A percentile compares a stretch with the other conserved stretches of the same genome.
phyloP scores from a whole-genome alignment of 352 stramenopile species.

The Phytopythium sindhum region DNA sequence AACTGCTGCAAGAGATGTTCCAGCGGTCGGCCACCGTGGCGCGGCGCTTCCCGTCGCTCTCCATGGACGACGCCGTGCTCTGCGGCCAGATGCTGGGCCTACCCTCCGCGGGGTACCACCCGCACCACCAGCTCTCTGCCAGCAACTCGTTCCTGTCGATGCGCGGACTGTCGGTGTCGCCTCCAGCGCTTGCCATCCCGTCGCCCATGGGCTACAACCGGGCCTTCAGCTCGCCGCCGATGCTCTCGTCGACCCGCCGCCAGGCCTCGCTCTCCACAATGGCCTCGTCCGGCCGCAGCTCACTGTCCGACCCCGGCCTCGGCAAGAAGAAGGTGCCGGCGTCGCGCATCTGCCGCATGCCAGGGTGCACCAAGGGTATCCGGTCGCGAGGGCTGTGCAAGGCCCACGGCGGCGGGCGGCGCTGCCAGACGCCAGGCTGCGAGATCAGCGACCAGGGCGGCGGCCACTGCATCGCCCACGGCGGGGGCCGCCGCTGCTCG shows the following conservation, averaged over 20 bases:
- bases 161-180: slow-evolving; percentile 13
- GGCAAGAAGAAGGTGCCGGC: slow-evolving; percentile 52
- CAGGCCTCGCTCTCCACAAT: background rate
- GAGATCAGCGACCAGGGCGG: slow-evolving; percentile 85
- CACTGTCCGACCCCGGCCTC: slow-evolving; percentile 16
- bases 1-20: slow-evolving; percentile 44
- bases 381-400: slow-evolving; percentile 83
- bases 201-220: slow-evolving; percentile 13
- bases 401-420: slow-evolving; percentile 74
- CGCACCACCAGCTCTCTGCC: background rate
- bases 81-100: slow-evolving; percentile 17
- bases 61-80: slow-evolving; percentile 8
- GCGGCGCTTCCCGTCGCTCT: slow-evolving; percentile 12
- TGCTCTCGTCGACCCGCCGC: slow-evolving; percentile 18
- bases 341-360: slow-evolving; percentile 73
- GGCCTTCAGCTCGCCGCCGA: slow-evolving; percentile 19
- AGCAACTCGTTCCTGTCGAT: slow-evolving; percentile 8
- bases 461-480: slow-evolving; percentile 78
- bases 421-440: slow-evolving; percentile 73
- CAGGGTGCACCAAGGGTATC: slow-evolving; percentile 77
- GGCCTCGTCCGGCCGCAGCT: slow-evolving; percentile 8
- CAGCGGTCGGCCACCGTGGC: slow-evolving; percentile 28
- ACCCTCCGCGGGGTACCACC: slow-evolving; percentile 2
- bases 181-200: slow-evolving; percentile 13
- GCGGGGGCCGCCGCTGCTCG: slow-evolving; percentile 60